phyloP scores from a whole-genome alignment of 2,329 filamentous ascomycete species.

The Penicillium freii region DNA sequence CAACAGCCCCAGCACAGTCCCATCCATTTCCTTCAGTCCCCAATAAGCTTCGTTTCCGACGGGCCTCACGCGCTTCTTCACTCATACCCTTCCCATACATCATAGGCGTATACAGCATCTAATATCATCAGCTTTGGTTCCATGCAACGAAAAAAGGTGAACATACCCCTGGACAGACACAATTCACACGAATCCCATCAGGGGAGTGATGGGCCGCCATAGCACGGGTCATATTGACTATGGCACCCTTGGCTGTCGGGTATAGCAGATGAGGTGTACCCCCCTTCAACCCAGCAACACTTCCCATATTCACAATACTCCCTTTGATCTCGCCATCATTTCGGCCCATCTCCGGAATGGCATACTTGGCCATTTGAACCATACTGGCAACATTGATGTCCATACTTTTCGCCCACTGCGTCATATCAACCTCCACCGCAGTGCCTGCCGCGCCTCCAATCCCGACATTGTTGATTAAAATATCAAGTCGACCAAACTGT shows the following conservation, averaged over 20 bases:
- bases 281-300: constrained; percentile 53
- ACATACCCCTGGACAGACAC: constrained; percentile 51
- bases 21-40: constrained; percentile 55
- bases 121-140: neutral
- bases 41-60: constrained; percentile 52
- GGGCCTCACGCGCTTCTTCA: constrained; percentile 49
- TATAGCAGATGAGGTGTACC: constrained; percentile 56
- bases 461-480: constrained; percentile 65
- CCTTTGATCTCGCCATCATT: constrained; percentile 48
- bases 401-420: constrained; percentile 56
- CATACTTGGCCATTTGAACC: constrained; percentile 63
- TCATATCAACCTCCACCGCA: constrained; percentile 60
- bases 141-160: neutral
- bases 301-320: constrained; percentile 56
- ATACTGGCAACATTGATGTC: constrained; percentile 65
- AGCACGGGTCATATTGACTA: constrained; percentile 57
- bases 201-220: constrained; percentile 56
- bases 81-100: constrained; percentile 54
- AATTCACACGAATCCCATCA: constrained; percentile 55
- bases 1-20: constrained; percentile 53
- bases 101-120: constrained; percentile 57
- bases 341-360: constrained; percentile 58
- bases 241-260: constrained; percentile 54
- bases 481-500: constrained; percentile 58
- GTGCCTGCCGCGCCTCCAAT: constrained; percentile 59